Percentiles rank a stretch among this genome's conserved stretches.
Evolutionary conservation across 2,329 filamentous ascomycete genomes (phyloP).

Genomic region (Cytospora piceae): DNA sequence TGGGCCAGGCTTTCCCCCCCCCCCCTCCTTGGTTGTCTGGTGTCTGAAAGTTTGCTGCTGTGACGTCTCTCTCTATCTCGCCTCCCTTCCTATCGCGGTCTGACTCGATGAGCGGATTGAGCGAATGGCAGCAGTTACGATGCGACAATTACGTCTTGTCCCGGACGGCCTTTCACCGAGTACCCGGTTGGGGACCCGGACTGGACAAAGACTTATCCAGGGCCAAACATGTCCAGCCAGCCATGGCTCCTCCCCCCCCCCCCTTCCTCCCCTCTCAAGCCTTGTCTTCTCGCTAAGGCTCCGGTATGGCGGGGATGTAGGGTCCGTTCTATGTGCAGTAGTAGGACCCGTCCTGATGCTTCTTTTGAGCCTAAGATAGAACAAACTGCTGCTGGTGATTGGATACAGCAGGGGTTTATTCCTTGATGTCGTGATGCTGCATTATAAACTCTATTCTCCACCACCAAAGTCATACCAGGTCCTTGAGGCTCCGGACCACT

Average conservation of each 20-base stretch:
- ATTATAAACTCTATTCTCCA: constrained; percentile 10
- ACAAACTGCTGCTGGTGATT: not conserved
- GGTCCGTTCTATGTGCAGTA: not conserved
- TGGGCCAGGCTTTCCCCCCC: constrained; percentile 1
- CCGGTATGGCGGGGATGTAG: constrained; percentile 8
- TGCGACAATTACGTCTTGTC: constrained; percentile 8
- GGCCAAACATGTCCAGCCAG: not conserved
- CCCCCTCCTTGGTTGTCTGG: not conserved
- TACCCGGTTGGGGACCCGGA: not conserved
- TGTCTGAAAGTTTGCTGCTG: not conserved
- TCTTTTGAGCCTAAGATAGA: not conserved
- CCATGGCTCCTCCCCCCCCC: not conserved
- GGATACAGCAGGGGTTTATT: not conserved
- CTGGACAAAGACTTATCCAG: not conserved
- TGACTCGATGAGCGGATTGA: constrained; percentile 3
- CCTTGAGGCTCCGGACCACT: not conserved
- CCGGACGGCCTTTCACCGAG: constrained; percentile 19
- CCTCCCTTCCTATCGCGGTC: constrained; percentile 16
- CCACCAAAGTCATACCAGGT: constrained; percentile 2
- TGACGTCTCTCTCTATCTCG: constrained; percentile 15
- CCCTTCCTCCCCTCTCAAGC: no score
- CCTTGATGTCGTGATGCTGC: constrained; percentile 22
- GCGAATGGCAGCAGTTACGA: not conserved
- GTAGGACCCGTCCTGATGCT: constrained; percentile 2
- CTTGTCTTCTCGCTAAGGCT: constrained; percentile 21